Evolutionary conservation across 495 filamentous ascomycete genomes (phyloP).

Genomic region (Bombardia bombarda): DNA sequence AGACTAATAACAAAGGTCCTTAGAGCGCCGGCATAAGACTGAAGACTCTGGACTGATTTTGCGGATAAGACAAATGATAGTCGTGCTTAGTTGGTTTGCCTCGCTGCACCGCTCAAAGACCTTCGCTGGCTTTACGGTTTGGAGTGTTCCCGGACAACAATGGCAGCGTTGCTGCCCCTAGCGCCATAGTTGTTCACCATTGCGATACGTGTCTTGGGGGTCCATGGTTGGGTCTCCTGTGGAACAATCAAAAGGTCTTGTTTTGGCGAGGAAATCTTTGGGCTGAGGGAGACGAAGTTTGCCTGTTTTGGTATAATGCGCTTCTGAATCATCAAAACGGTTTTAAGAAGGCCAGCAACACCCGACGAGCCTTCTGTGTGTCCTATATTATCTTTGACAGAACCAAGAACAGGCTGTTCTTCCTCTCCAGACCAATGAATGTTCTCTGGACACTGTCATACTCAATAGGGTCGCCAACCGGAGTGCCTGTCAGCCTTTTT

Average conservation of each 20-base stretch:
- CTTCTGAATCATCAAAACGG: slow-evolving; percentile 3
- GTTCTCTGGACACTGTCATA: slow-evolving; percentile 23
- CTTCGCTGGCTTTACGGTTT: neutral
- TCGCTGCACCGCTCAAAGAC: neutral
- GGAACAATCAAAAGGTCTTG: too few relatives aligned
- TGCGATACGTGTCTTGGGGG: too few relatives aligned
- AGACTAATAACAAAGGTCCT: neutral
- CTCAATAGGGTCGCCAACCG: slow-evolving; percentile 12
- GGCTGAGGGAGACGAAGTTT: slow-evolving; percentile 25
- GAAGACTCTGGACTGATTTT: slow-evolving; percentile 8
- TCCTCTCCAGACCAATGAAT: slow-evolving; percentile 18
- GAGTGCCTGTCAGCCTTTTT: too few relatives aligned
- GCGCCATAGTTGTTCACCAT: slow-evolving; percentile 27
- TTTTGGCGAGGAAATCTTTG: too few relatives aligned
- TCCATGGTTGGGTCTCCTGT: too few relatives aligned
- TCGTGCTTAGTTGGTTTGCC: slow-evolving; percentile 10
- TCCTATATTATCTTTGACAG: slow-evolving; percentile 45
- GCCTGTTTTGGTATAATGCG: neutral
- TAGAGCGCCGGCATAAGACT: neutral
- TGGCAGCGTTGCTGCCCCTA: slow-evolving; percentile 19
- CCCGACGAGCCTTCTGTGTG: slow-evolving; percentile 46
- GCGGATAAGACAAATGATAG: neutral
- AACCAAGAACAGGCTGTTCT: slow-evolving; percentile 23
- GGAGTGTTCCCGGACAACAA: neutral
- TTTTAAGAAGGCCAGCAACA: slow-evolving; percentile 35